A percentile compares a stretch with the other conserved stretches of the same genome.
Conservation (phyloP, 225 moss, liverwort and hornwort genomes). For the Lunularia cruciata region DNA sequence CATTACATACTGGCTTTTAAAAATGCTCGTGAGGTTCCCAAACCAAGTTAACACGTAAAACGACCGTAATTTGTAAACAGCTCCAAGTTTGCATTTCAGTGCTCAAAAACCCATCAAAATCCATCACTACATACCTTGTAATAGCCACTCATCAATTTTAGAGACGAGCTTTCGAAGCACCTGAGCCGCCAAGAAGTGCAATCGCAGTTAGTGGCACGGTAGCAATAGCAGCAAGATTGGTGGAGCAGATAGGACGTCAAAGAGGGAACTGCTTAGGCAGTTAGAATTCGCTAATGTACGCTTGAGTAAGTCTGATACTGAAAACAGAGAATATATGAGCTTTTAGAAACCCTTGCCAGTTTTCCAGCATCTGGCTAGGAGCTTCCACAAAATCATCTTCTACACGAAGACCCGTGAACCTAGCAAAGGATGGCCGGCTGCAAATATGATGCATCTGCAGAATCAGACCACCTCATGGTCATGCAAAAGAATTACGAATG, state of each 20-base stretch:
- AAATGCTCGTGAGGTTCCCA: no score
- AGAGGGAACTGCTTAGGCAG: no score
- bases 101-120: no score
- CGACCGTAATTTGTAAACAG: no score
- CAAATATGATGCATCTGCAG: conserved; percentile 99
- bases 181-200: conserved; percentile 35
- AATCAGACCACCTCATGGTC: conserved; percentile 18
- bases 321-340: background rate
- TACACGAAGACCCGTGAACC: conserved; percentile 83
- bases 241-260: background rate
- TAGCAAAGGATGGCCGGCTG: conserved; percentile 86
- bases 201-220: background rate
- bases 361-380: conserved; percentile 98
- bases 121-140: conserved; percentile 59
- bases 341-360: conserved; percentile 54
- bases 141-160: conserved; percentile 94
- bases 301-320: background rate
- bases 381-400: conserved; percentile 99
- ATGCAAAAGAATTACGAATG: no score
- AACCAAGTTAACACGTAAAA: no score
- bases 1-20: background rate
- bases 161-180: conserved; percentile 79
- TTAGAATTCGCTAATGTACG: background rate
- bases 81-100: no score
- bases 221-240: background rate